Conservation (phyloP, 2,329 filamentous ascomycete species). For the Cladosporium sp. region DNA sequence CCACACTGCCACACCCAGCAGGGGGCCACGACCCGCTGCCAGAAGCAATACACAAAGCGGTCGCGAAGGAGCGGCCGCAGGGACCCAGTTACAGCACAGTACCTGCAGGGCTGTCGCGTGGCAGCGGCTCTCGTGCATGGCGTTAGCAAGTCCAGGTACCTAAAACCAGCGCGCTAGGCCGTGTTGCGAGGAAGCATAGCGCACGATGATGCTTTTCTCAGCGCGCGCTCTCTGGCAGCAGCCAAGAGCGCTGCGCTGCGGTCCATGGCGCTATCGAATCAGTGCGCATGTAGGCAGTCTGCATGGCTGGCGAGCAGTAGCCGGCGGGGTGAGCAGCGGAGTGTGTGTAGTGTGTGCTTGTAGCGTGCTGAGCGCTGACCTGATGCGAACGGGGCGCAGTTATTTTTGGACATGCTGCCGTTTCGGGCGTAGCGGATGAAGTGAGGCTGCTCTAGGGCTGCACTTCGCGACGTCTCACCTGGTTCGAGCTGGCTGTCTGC, state of each 20-base stretch:
- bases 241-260: neutral
- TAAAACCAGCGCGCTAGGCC: slow-evolving; percentile 9
- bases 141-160: neutral
- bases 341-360: neutral
- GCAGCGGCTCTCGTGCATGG: slow-evolving; percentile 5
- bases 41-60: slow-evolving; percentile 3
- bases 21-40: slow-evolving; percentile 1
- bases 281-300: neutral
- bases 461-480: slow-evolving; percentile 8
- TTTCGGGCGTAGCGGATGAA: neutral
- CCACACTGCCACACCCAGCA: slow-evolving; percentile 8
- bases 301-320: too few relatives aligned
- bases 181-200: neutral
- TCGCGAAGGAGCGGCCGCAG: slow-evolving; percentile 9
- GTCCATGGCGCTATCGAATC: slow-evolving; percentile 7
- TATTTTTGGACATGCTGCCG: slow-evolving; percentile 1
- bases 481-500: neutral
- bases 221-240: slow-evolving; percentile 1
- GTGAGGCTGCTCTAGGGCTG: slow-evolving; percentile 2
- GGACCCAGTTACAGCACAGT: slow-evolving; percentile 3
- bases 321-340: slow-evolving; percentile 1
- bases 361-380: slow-evolving; percentile 9
- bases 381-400: slow-evolving; percentile 6
- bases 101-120: slow-evolving; percentile 10
- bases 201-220: slow-evolving; percentile 10